Evolutionary conservation across 768 basidiomycete species (phyloP).

Genomic region (Pisolithus tinctorius): DNA sequence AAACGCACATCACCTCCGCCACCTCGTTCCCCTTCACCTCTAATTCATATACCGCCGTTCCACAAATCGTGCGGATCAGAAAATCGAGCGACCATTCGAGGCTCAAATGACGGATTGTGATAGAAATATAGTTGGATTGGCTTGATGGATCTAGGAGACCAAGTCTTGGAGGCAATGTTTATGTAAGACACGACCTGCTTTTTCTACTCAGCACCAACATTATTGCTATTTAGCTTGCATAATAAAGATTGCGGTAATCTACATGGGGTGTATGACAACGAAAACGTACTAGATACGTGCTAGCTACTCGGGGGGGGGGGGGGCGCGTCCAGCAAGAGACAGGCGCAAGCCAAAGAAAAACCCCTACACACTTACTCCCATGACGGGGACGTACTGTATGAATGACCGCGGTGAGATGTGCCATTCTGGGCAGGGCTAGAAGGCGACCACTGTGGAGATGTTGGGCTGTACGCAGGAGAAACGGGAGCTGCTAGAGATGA

Average conservation of each 20-base stretch:
- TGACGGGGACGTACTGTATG: slow-evolving; percentile 45
- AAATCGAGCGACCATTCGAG: slow-evolving; percentile 84
- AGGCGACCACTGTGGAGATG: slow-evolving; percentile 79
- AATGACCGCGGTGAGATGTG: slow-evolving; percentile 32
- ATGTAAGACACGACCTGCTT: too few species aligned
- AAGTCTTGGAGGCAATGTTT: too few species aligned
- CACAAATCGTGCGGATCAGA: slow-evolving; percentile 47
- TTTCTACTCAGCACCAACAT: neutral
- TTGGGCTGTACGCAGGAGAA: slow-evolving; percentile 82
- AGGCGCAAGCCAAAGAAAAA: slow-evolving; percentile 9
- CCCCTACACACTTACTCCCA: slow-evolving; percentile 34
- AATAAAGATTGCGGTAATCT: slow-evolving; percentile 28
- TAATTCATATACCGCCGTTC: slow-evolving; percentile 60
- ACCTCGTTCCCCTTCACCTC: slow-evolving; percentile 46
- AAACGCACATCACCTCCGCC: slow-evolving; percentile 51
- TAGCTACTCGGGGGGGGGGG: neutral
- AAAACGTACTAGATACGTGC: slow-evolving; percentile 16
- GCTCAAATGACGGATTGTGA: slow-evolving; percentile 58
- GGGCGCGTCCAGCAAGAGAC: neutral
- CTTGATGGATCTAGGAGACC: slow-evolving; percentile 42
- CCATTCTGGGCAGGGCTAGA: slow-evolving; percentile 65
- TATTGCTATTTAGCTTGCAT: slow-evolving; percentile 12
- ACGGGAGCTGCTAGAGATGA: slow-evolving; percentile 52
- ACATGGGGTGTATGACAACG: slow-evolving; percentile 26
- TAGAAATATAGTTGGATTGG: slow-evolving; percentile 71